Conservation (phyloP, 495 filamentous ascomycete genomes). For the Penicillium simplicissimum region DNA sequence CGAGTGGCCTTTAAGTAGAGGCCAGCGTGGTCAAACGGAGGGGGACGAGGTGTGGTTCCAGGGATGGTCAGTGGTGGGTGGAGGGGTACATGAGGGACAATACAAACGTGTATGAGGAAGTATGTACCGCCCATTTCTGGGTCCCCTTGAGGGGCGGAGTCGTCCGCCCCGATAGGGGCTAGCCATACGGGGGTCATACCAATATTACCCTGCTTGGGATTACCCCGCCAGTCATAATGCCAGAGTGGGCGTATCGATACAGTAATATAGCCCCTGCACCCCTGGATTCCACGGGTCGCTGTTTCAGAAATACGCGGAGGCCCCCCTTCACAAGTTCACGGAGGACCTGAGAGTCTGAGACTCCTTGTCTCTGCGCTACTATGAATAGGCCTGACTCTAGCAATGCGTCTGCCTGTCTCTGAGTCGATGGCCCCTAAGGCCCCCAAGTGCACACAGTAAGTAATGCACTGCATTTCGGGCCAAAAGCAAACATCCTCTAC, state of each 20-base stretch:
- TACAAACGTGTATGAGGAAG: background rate
- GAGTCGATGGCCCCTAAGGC: background rate
- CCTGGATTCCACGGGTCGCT: conserved; percentile 27
- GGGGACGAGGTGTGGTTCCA: background rate
- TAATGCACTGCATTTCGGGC: background rate
- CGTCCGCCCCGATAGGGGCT: background rate
- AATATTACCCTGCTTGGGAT: background rate
- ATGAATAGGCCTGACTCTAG: conserved; percentile 3
- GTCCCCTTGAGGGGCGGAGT: conserved; percentile 5
- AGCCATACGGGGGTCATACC: background rate
- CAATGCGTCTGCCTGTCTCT: no score
- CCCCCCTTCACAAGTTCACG: no score
- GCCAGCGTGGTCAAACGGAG: conserved; percentile 45
- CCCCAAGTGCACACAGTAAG: background rate
- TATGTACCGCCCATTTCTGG: background rate
- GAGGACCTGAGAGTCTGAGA: no score
- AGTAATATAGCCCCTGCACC: conserved; percentile 19
- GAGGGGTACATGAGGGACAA: background rate
- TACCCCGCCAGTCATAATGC: background rate
- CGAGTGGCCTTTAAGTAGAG: conserved; percentile 41
- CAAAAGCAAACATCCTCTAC: background rate
- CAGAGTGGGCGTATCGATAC: background rate
- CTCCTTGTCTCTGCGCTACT: background rate
- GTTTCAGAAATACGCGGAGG: background rate
- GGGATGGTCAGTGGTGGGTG: background rate